Evolutionary conservation across 78 protist genomes (phyloP), one percentile per base, ranked within the genome.

Genomic region (Polysphondylium violaceum): DNA sequence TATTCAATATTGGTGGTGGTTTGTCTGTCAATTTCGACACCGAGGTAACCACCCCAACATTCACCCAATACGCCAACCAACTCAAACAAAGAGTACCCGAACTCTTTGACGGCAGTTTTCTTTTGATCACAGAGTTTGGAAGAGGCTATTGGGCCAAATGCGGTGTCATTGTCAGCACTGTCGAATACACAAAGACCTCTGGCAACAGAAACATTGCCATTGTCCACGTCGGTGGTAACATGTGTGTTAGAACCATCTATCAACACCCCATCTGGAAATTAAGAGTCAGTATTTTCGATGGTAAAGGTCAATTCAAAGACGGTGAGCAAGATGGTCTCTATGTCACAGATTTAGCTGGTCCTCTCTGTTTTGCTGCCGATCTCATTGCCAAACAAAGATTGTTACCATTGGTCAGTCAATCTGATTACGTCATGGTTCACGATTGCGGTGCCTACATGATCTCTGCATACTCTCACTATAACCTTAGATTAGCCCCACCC

Each of bases 311-410:
- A 25, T 44, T 12, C 53, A 36, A 55, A 41, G 36, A 44, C 43
- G 91, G 91, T 7, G 12, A 65, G 12, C 38, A 67, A 27, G 47
- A 43, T 3, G 35, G 56, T 5, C 12, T 29, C 12, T 35, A 47
- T 2, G 43, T 83, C 2, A 64, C 65, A 16, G 91, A 83, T 83
- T 17, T 83, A 1, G 91, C 79, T 9, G 91, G 91, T 69, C 91
- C 91, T 19, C 69, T 77, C 58, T 83, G 91, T 59, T 83, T 83
- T 58, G 91, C 91, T 9, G 77, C 91, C 2, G 91, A 83, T 83
- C 38, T 83, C 2, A 33, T 83, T 21, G 74, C 29, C 4, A 67
- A 83, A 59, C 74, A 83, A 53, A 64, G 69, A 56, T 8, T 74
- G 35, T 56, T 74, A 56, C 91, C 91, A 41, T 41, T 25, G 23